Percentiles rank a stretch among this genome's conserved stretches.
Evolutionary conservation across 2,329 filamentous ascomycete genomes (phyloP).

Genomic region (Cordyceps cicadae): DNA sequence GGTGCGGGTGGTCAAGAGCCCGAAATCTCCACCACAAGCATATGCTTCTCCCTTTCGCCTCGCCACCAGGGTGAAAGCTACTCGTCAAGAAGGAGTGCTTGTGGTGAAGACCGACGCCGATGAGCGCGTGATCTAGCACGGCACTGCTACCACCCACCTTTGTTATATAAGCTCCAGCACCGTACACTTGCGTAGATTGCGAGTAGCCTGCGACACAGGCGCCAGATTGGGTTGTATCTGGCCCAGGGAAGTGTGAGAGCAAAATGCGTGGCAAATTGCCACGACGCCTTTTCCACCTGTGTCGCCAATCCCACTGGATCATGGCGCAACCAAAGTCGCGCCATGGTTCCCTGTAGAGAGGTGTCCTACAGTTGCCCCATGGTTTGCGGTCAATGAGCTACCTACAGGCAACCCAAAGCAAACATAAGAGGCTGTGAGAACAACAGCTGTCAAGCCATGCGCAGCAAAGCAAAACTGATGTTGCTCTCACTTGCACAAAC

Average conservation of each 20-base stretch:
- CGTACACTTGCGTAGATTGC: background rate
- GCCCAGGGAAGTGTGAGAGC: background rate
- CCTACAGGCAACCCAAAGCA: background rate
- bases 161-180: conserved; percentile 7
- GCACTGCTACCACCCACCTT: background rate
- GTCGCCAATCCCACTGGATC: conserved; percentile 5
- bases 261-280: conserved; percentile 6
- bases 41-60: background rate
- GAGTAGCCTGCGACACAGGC: background rate
- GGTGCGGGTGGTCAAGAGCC: conserved; percentile 3
- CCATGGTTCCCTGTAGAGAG: conserved; percentile 10
- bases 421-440: background rate
- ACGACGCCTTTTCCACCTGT: conserved; percentile 22
- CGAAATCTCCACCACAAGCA: background rate
- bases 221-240: conserved; percentile 2
- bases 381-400: background rate
- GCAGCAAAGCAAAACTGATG: background rate
- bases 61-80: conserved; percentile 7
- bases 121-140: conserved; percentile 3
- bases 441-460: background rate
- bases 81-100: background rate
- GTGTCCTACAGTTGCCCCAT: conserved; percentile 11
- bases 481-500: conserved; percentile 5
- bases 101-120: background rate
- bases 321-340: background rate